Conservation (phyloP, 2,329 filamentous ascomycete genomes). For the Beauveria brongniartii region DNA sequence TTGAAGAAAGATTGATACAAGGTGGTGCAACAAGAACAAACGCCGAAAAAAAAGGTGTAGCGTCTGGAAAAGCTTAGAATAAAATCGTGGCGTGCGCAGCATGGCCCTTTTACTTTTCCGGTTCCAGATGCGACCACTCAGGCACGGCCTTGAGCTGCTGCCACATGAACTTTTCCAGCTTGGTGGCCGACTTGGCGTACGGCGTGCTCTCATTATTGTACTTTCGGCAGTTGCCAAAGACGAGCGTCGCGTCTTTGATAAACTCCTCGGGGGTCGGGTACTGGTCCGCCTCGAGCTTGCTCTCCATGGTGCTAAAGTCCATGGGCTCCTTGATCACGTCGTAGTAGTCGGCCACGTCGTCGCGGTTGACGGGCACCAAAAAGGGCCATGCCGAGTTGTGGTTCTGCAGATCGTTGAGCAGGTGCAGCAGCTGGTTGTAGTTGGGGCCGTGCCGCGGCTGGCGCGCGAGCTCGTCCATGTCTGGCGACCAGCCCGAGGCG, state of each 20-base stretch:
- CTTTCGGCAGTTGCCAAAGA: conserved; percentile 89
- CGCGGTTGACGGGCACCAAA: conserved; percentile 82
- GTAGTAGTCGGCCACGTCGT: conserved; percentile 98
- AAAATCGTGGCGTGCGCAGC: neutral
- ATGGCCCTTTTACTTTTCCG: conserved; percentile 29
- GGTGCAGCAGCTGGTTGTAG: conserved; percentile 85
- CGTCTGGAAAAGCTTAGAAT: no score
- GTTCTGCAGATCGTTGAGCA: conserved; percentile 93
- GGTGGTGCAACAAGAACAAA: no score
- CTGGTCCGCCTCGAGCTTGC: conserved; percentile 85
- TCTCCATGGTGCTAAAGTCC: conserved; percentile 94
- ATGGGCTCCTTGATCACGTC: conserved; percentile 97
- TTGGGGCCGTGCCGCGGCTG: conserved; percentile 94
- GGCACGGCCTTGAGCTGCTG: conserved; percentile 82
- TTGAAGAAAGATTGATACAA: no score
- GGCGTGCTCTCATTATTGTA: conserved; percentile 96
- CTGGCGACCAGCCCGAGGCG: conserved; percentile 87
- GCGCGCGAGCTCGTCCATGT: conserved; percentile 94
- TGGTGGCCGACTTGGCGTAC: conserved; percentile 91
- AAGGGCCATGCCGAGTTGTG: conserved; percentile 93
- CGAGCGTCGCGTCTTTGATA: conserved; percentile 74
- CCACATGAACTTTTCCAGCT: conserved; percentile 94
- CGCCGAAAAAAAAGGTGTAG: no score
- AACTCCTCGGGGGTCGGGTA: conserved; percentile 92
- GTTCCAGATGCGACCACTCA: conserved; percentile 70